Evolutionary conservation across 73 alveolate species (phyloP), one percentile per base, ranked within the genome.

Genomic region (Paramecium biaurelia): DNA sequence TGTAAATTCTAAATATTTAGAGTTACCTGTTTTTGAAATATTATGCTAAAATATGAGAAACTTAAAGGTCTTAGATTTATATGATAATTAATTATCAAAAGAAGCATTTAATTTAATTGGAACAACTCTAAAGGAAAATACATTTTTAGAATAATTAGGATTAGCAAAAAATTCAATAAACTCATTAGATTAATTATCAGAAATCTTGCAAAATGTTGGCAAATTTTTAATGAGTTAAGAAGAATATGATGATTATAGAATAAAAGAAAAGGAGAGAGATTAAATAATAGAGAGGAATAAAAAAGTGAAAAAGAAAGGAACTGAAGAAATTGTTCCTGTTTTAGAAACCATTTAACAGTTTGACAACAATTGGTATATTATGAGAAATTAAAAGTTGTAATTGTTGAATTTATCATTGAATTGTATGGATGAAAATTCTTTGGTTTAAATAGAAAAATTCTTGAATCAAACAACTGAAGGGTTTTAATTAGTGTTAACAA

Each of bases 291-390:
- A 79, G 14, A 41, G 90, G 47, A 79, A 79, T 47, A 79, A 79
- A 26, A 79, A 79, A 79, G 90, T 79, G 4, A 79, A 79, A 23
- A 79, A 79, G 72, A 79, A 79, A 41, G 90, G 90, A 43, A 41
- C 70, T 20, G 90, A 79, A 45, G 90, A 79, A 12, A 4, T 45
- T 20, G 90, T 79, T 42, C 90, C 90, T 2, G 28, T 45, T 1
- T 43, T 79, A 41, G 90, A 79, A 45, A 2, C 90, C 1, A 23
- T 79, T 5, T 30, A 41, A 24, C 47, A 79, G 15, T 21, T 42
- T 14, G 90, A 79, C 2, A 79, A 79, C 18, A 79, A 79, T 47
- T 79, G 42, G 45, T 79, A 18, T 42, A 45, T 79, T 21, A 47
- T 79, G 14, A 79, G 90, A 79, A 79, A 79, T 45, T 79, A 32